Evolutionary conservation across 208 protist genomes (phyloP).

Genomic region (Naegleria lovaniensis): DNA sequence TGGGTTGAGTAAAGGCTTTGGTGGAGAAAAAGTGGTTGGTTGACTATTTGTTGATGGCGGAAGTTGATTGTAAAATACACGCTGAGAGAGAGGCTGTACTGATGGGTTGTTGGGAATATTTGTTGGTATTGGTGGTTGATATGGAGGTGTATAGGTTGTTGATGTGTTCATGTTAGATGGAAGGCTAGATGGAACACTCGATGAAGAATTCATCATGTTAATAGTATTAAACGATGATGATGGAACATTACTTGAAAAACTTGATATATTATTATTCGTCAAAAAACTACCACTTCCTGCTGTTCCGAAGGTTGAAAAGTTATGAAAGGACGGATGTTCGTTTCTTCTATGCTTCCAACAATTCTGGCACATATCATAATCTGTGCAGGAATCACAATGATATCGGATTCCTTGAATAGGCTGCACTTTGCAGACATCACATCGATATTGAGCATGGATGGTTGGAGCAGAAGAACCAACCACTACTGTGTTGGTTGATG

Average conservation of each 20-base stretch:
- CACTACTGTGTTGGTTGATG: too few relatives aligned
- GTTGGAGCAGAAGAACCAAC: neutral
- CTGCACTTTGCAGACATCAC: neutral
- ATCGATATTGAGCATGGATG: neutral
- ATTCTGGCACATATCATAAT: neutral
- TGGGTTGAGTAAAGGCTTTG: neutral
- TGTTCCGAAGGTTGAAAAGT: neutral
- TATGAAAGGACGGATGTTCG: neutral
- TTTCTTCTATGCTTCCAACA: neutral
- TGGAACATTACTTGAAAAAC: too few relatives aligned
- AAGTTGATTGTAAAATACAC: neutral
- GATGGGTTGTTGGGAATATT: neutral
- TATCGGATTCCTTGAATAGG: neutral
- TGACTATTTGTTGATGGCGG: neutral
- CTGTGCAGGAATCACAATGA: neutral
- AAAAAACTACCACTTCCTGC: too few relatives aligned
- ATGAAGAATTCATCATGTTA: neutral
- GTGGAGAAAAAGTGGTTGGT: neutral
- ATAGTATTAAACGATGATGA: too few relatives aligned
- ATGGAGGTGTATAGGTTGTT: neutral
- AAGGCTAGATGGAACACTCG: neutral
- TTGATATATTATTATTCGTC: neutral
- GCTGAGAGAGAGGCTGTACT: neutral
- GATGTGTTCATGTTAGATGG: neutral
- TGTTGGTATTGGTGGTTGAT: neutral